Percentiles rank a stretch among this genome's conserved stretches.
phyloP scores from a whole-genome alignment of 2,329 filamentous ascomycete genomes.

The Diaporthe longicolla region DNA sequence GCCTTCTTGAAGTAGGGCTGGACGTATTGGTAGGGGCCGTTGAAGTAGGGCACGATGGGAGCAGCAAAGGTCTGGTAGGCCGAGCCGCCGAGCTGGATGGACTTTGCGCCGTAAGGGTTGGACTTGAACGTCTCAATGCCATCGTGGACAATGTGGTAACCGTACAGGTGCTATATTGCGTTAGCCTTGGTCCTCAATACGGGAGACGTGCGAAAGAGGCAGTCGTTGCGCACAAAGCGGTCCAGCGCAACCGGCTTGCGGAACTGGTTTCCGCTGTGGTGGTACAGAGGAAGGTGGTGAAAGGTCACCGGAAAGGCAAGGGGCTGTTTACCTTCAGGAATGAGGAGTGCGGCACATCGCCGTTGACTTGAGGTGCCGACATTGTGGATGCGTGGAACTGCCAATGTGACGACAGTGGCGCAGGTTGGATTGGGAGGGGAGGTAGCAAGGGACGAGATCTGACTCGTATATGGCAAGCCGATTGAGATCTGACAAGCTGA shows the following conservation, averaged over 20 bases:
- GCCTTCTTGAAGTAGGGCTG: constrained; percentile 87
- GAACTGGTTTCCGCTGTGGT: not conserved
- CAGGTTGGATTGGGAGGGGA: not conserved
- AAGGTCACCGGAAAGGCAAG: not conserved
- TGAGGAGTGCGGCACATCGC: constrained; percentile 63
- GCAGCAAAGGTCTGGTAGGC: constrained; percentile 83
- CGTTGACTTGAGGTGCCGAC: constrained; percentile 62
- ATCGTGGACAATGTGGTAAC: constrained; percentile 88
- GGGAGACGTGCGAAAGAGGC: not conserved
- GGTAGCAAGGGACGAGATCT: constrained; percentile 28
- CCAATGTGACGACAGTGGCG: constrained; percentile 6
- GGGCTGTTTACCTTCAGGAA: constrained; percentile 62
- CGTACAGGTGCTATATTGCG: constrained; percentile 78
- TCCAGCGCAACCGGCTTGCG: not conserved
- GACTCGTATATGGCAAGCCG: constrained; percentile 14
- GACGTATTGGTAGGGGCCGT: constrained; percentile 84
- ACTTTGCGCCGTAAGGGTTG: constrained; percentile 87
- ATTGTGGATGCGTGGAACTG: constrained; percentile 45
- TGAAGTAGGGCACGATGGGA: constrained; percentile 83
- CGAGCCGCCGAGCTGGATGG: constrained; percentile 80
- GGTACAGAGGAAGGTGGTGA: not conserved
- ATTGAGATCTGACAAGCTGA: constrained; percentile 27
- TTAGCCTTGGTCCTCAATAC: constrained; percentile 31
- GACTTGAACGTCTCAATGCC: constrained; percentile 82
- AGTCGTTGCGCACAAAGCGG: not conserved